phyloP scores from a whole-genome alignment of 345 rosid species.

The Litchi chinensis region DNA sequence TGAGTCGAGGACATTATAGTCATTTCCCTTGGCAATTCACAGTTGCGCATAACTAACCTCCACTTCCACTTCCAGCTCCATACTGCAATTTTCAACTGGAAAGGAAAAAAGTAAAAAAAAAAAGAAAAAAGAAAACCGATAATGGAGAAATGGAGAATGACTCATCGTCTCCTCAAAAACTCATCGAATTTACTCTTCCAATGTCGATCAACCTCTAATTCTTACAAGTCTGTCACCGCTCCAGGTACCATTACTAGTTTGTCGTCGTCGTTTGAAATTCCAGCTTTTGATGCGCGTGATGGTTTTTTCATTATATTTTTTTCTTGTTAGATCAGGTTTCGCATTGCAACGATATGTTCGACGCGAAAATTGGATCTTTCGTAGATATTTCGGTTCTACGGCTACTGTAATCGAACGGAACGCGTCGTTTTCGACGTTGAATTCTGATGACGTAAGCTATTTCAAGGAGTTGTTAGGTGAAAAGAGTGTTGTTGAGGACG shows the following conservation, averaged over 20 bases:
- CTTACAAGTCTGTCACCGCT: constrained; percentile 3
- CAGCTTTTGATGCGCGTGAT: neutral
- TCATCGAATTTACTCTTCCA: constrained; percentile 28
- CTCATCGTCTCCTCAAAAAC: constrained; percentile 34
- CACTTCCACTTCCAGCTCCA: neutral
- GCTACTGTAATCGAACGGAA: constrained; percentile 53
- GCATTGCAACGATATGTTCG: neutral
- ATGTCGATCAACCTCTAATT: constrained; percentile 21
- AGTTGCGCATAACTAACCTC: neutral
- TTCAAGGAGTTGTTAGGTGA: constrained; percentile 73
- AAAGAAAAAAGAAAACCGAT: neutral
- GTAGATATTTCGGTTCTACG: constrained; percentile 48
- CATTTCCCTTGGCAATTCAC: neutral
- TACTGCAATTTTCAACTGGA: neutral
- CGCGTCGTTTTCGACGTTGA: constrained; percentile 64
- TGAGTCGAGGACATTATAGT: constrained; percentile 11
- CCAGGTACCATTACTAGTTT: neutral
- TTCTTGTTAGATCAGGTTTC: neutral
- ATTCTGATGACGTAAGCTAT: constrained; percentile 62
- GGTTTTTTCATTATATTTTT: neutral
- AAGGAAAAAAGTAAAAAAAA: neutral
- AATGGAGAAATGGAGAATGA: constrained; percentile 56
- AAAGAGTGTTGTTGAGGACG: constrained; percentile 73
- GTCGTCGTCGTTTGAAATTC: neutral
- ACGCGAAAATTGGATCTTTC: neutral